Evolutionary conservation across 306 rosid species (phyloP).

Genomic region (Urtica urens): DNA sequence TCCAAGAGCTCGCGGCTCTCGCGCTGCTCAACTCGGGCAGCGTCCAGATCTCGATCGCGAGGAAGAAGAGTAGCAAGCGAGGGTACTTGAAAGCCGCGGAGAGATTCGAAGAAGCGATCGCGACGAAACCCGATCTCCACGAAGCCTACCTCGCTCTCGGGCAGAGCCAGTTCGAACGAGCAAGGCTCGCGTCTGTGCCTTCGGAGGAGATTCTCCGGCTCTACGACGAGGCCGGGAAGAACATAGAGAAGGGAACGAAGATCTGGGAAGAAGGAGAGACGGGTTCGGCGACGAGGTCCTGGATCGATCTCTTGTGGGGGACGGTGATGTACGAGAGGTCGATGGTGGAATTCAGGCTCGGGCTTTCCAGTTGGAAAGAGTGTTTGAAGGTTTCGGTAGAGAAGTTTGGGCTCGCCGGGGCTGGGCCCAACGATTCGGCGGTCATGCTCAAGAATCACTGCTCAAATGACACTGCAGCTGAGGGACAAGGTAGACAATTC

Average conservation of each 20-base stretch:
- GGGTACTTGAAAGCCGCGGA: slow-evolving; percentile 60
- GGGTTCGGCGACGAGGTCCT: slow-evolving; percentile 59
- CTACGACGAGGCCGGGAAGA: slow-evolving; percentile 67
- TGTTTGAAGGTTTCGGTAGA: slow-evolving; percentile 58
- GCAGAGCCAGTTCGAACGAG: slow-evolving; percentile 67
- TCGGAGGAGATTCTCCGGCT: slow-evolving; percentile 51
- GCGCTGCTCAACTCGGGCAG: slow-evolving; percentile 96
- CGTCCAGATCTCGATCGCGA: slow-evolving; percentile 73
- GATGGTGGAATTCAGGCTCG: slow-evolving; percentile 57
- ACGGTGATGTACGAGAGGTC: slow-evolving; percentile 85
- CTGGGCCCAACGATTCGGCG: slow-evolving; percentile 68
- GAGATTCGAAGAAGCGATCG: slow-evolving; percentile 62
- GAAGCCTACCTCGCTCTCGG: slow-evolving; percentile 80
- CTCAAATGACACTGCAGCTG: slow-evolving; percentile 44
- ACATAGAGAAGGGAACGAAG: slow-evolving; percentile 75
- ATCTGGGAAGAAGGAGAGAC: slow-evolving; percentile 63
- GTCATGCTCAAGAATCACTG: slow-evolving; percentile 76
- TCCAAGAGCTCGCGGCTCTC: slow-evolving; percentile 88
- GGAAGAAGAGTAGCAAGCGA: slow-evolving; percentile 66
- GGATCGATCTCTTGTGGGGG: slow-evolving; percentile 75
- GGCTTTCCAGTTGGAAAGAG: slow-evolving; percentile 66
- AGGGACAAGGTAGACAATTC: too few relatives aligned
- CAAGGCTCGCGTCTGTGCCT: slow-evolving; percentile 56
- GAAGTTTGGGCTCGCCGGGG: slow-evolving; percentile 81
- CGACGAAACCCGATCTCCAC: slow-evolving; percentile 60